Evolutionary conservation across 1,284 basidiomycete species (phyloP).

Genomic region (Xanthoconium separans): DNA sequence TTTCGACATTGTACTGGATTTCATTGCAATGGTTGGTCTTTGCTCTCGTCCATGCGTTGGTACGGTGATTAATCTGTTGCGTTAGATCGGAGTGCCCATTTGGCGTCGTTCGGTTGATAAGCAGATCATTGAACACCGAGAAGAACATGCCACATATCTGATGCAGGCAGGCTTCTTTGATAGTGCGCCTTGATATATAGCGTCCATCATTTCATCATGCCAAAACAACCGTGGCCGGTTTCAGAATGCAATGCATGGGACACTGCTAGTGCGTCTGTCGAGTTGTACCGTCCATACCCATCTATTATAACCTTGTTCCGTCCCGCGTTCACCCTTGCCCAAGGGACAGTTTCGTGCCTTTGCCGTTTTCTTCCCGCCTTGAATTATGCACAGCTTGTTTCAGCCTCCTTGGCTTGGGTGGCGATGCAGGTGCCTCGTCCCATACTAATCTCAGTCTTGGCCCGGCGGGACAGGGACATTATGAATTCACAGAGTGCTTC

Average conservation of each 20-base stretch:
- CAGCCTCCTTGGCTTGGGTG: too few relatives aligned
- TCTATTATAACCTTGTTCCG: not conserved
- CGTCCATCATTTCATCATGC: not conserved
- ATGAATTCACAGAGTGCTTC: too few relatives aligned
- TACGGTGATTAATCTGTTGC: not conserved
- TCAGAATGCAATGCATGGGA: not conserved
- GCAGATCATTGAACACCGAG: conserved; percentile 25
- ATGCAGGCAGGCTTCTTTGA: conserved; percentile 28
- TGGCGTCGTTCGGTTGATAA: conserved; percentile 33
- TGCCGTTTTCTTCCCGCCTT: too few relatives aligned
- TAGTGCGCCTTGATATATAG: not conserved
- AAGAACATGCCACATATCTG: conserved; percentile 30
- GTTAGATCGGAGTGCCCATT: conserved; percentile 32
- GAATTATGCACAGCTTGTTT: too few relatives aligned
- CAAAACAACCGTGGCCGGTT: too few relatives aligned
- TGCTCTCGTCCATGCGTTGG: not conserved
- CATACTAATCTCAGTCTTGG: too few relatives aligned
- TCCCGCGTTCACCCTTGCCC: too few relatives aligned
- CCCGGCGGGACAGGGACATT: too few relatives aligned
- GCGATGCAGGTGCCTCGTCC: too few relatives aligned
- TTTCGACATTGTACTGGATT: conserved; percentile 20
- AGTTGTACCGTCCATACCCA: not conserved
- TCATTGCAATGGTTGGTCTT: conserved; percentile 25
- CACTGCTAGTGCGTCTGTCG: not conserved
- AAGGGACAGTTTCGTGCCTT: too few relatives aligned